Evolutionary conservation across 495 filamentous ascomycete genomes (phyloP).

Genomic region (Talaromyces trachyspermus): DNA sequence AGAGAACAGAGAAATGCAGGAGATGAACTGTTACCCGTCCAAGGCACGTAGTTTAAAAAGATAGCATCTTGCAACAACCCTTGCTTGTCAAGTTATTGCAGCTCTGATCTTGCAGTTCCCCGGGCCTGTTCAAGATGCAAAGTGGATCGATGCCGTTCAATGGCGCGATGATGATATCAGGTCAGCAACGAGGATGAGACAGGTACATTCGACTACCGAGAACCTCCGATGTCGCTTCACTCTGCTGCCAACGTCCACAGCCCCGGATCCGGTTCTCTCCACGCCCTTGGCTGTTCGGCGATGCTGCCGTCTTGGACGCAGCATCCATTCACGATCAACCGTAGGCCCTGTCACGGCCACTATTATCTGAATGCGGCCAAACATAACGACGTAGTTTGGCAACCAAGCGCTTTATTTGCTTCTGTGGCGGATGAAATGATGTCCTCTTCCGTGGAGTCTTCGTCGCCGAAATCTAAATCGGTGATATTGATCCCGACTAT

Average conservation of each 20-base stretch:
- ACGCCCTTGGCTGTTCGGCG: constrained; percentile 35
- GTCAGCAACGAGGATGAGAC: neutral
- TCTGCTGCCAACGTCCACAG: constrained; percentile 35
- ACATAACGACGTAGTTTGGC: constrained; percentile 23
- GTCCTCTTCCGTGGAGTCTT: constrained; percentile 2
- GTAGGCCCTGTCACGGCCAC: neutral
- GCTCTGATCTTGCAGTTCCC: too few species aligned
- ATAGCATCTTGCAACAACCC: too few species aligned
- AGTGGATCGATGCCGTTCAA: neutral
- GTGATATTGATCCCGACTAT: neutral
- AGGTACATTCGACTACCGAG: neutral
- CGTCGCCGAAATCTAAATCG: neutral
- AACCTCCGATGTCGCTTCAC: too few species aligned
- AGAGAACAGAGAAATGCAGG: too few species aligned
- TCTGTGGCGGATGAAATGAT: constrained; percentile 11
- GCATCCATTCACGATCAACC: neutral
- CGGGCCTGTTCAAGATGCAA: too few species aligned
- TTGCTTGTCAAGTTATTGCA: too few species aligned
- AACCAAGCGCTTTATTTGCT: constrained; percentile 5
- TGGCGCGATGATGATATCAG: too few species aligned
- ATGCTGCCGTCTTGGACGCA: constrained; percentile 22
- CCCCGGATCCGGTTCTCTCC: constrained; percentile 31
- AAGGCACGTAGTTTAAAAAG: too few species aligned
- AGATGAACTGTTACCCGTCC: too few species aligned
- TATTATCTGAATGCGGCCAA: constrained; percentile 27